Evolutionary conservation across 1,284 basidiomycete genomes (phyloP), one percentile per base, ranked within the genome.

Genomic region (Malassezia equina): DNA sequence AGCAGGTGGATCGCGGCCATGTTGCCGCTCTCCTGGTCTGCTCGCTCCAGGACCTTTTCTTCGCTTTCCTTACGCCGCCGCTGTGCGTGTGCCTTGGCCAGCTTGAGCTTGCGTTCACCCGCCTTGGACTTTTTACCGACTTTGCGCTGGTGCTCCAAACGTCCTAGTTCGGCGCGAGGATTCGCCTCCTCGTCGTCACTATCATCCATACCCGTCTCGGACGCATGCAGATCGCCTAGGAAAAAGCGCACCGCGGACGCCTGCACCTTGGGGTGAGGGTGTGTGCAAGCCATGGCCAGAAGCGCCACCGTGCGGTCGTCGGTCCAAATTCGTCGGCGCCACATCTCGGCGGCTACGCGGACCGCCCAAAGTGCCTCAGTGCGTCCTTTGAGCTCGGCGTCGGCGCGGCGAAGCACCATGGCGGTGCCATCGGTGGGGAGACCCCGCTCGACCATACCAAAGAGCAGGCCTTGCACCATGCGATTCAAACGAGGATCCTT

Each of bases 181-280:
- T 39, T 43, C 17, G 53, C 51, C 32, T 63, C 47, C 19, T 56
- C 62, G 43, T 62, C 66, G 13, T 69, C 62, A 15, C 48, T 51
- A n/a, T 46, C 52, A 17, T 52, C 54, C 1, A 25, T 46, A 12
- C 29, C 47, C 41, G 63, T 57, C 55, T 74, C 71, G 4, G 70
- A 64, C 8, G 67, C 64, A 46, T 74, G 68, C n/a, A 73, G 58
- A 47, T 74, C 72, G 55, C 88, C 88, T 17, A 99, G 82, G 80
- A 98, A 98, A 78, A 98, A 99, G 77, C 96, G 89, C n/a, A 94
- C 78, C 2, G 90, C 89, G 0, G 90, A 90, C 58, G 84, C 90
- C 75, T 96, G 93, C 0, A 98, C 94, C 73, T 96, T 96, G 47
- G 85, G 81, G 47, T 87, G 83, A 7, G 93, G 90, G 75, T 99